Evolutionary conservation across 768 basidiomycete species (phyloP).

Genomic region (Lentinula aciculospora): DNA sequence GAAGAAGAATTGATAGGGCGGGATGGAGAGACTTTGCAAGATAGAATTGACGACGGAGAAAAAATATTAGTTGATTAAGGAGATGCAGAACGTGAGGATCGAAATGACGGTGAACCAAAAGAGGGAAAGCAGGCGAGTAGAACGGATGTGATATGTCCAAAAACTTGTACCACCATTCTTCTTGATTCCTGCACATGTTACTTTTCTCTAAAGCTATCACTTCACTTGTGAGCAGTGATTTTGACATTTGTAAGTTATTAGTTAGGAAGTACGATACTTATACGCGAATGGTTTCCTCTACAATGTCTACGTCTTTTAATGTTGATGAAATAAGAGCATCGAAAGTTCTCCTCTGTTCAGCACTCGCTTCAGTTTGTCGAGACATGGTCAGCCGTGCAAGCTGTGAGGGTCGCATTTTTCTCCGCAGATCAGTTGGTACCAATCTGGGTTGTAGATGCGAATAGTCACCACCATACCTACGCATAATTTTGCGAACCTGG

Average conservation of each 20-base stretch:
- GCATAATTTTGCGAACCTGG: neutral
- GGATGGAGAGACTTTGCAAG: neutral
- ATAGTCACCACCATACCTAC: slow-evolving; percentile 42
- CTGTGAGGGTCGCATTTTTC: slow-evolving; percentile 33
- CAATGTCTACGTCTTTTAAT: neutral
- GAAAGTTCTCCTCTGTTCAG: slow-evolving; percentile 32
- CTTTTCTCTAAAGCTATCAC: neutral
- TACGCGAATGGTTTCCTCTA: neutral
- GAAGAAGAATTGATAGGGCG: neutral
- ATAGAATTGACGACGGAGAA: neutral
- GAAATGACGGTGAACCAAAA: neutral
- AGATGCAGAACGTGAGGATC: neutral
- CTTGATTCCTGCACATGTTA: neutral
- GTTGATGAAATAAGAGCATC: slow-evolving; percentile 22
- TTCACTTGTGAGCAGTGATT: neutral
- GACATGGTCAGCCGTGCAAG: slow-evolving; percentile 38
- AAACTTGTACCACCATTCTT: neutral
- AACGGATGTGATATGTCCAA: too few species aligned
- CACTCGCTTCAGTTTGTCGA: slow-evolving; percentile 33
- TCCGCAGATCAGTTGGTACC: slow-evolving; percentile 7
- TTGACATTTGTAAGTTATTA: neutral
- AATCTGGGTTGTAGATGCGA: slow-evolving; percentile 25
- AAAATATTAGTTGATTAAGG: neutral
- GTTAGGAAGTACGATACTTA: neutral
- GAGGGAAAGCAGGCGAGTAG: too few species aligned